phyloP scores from a whole-genome alignment of 2,329 filamentous ascomycete genomes.

The Alternaria sp. region DNA sequence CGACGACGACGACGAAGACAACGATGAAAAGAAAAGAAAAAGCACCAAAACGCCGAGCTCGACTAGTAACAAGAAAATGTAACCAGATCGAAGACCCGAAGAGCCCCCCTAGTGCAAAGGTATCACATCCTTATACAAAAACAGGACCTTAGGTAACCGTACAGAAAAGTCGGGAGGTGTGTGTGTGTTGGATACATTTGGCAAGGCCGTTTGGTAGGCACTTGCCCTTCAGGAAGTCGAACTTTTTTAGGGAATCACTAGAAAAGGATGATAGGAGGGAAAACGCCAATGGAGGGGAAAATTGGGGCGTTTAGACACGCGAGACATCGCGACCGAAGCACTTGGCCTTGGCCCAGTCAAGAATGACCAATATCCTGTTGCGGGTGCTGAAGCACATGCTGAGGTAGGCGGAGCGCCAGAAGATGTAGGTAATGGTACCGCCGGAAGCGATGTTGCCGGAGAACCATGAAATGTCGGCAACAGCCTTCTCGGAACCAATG shows the following conservation, averaged over 20 bases:
- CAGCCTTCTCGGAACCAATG: slow-evolving; percentile 97
- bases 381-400: slow-evolving; percentile 99
- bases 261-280: neutral
- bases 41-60: slow-evolving; percentile 19
- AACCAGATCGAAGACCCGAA: slow-evolving; percentile 11
- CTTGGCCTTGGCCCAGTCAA: slow-evolving; percentile 98
- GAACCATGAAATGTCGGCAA: slow-evolving; percentile 96
- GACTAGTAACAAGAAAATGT: slow-evolving; percentile 13
- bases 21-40: neutral
- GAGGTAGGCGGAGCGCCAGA: slow-evolving; percentile 97
- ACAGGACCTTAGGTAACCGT: slow-evolving; percentile 16
- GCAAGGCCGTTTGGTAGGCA: slow-evolving; percentile 1
- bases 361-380: slow-evolving; percentile 88
- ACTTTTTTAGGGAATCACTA: slow-evolving; percentile 17
- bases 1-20: too few relatives aligned
- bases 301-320: slow-evolving; percentile 62
- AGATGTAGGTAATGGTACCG: slow-evolving; percentile 93
- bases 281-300: neutral
- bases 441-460: slow-evolving; percentile 95
- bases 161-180: slow-evolving; percentile 14
- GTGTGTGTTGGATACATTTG: slow-evolving; percentile 10
- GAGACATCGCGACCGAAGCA: slow-evolving; percentile 95
- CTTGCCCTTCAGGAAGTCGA: slow-evolving; percentile 6
- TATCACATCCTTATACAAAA: slow-evolving; percentile 22
- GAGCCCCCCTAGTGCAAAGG: slow-evolving; percentile 4